Evolutionary conservation across 179 eudicot species (phyloP), one percentile per base, ranked within the genome.

Genomic region (Spergularia azorica): DNA sequence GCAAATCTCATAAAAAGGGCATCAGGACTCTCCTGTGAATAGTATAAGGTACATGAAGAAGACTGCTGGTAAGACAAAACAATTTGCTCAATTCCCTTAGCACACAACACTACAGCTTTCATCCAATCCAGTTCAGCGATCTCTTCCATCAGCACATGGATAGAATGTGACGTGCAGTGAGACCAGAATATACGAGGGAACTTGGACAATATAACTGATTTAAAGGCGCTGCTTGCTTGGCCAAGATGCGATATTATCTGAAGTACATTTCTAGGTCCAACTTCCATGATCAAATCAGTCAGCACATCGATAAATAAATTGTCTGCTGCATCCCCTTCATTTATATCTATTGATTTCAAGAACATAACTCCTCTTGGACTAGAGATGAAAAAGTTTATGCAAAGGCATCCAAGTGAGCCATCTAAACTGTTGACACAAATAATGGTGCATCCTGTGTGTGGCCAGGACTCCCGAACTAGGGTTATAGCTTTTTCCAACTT

Each of bases 171-270:
- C 50, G 86, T 83, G 77, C 88, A 87, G 54, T 81, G 89, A 63
- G 88, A 87, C 88, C 89, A 87, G 67, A 87, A 84, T 70, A 87
- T 76, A 65, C 62, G 79, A 58, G 89, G 83, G n/a, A 84, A 87
- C 70, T 83, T 84, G 43, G 83, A 54, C 43, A 77, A 61, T 43
- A 84, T 80, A 66, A 80, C 61, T 4, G 89, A 80, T 79, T 87
- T 86, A 57, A 78, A 87, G 73, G 84, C 79, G 38, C 64, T 60
- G 66, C 87, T 84, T 76, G 87, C 83, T 56, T 84, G 83, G 26
- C 89, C 89, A 67, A 87, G 85, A 76, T 82, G 87, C 2, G 86
- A 77, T 60, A 87, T 87, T 21, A 84, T 79, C 77, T 84, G 89
- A 72, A 84, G 81, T 66, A 87, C 88, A 79, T 84, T 84, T 78